Conservation (phyloP, 192 early-diverging fungal species). For the Entomortierella parvispora region DNA sequence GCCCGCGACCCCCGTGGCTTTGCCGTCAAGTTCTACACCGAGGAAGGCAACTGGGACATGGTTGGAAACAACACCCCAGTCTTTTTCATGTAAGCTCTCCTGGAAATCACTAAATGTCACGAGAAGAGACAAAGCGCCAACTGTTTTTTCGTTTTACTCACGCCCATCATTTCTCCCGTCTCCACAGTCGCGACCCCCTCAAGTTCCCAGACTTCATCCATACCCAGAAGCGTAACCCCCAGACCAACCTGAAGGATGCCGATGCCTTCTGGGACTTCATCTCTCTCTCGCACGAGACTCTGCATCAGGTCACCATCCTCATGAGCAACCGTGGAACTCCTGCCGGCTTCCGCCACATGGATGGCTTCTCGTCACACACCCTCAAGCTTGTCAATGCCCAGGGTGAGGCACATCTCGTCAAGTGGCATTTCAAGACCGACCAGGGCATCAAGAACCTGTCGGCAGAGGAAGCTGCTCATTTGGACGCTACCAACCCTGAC, state of each 20-base stretch:
- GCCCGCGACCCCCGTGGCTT: slow-evolving; percentile 86
- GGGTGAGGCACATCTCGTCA: slow-evolving; percentile 78
- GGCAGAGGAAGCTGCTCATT: slow-evolving; percentile 66
- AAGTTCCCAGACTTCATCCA: slow-evolving; percentile 90
- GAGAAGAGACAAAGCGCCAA: too few species aligned
- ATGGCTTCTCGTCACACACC: slow-evolving; percentile 85
- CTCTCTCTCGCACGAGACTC: slow-evolving; percentile 77
- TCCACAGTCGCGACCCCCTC: slow-evolving; percentile 69
- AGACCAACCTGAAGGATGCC: slow-evolving; percentile 75
- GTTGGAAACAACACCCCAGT: slow-evolving; percentile 89
- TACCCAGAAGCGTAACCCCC: slow-evolving; percentile 86
- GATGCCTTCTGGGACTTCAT: slow-evolving; percentile 86
- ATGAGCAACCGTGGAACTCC: slow-evolving; percentile 89
- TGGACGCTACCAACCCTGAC: slow-evolving; percentile 76
- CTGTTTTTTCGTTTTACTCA: background rate
- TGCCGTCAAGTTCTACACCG: slow-evolving; percentile 87
- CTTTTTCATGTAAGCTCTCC: slow-evolving; percentile 79
- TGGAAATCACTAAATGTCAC: too few species aligned
- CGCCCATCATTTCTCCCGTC: background rate
- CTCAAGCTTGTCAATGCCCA: slow-evolving; percentile 76
- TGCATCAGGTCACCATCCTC: slow-evolving; percentile 83
- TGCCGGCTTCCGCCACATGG: slow-evolving; percentile 82
- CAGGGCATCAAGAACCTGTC: slow-evolving; percentile 81
- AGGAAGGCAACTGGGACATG: slow-evolving; percentile 89
- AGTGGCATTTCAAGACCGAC: slow-evolving; percentile 88